Percentiles rank a stretch among this genome's conserved stretches.
phyloP scores from a whole-genome alignment of 495 filamentous ascomycete species.

The Penicillium paxilli region DNA sequence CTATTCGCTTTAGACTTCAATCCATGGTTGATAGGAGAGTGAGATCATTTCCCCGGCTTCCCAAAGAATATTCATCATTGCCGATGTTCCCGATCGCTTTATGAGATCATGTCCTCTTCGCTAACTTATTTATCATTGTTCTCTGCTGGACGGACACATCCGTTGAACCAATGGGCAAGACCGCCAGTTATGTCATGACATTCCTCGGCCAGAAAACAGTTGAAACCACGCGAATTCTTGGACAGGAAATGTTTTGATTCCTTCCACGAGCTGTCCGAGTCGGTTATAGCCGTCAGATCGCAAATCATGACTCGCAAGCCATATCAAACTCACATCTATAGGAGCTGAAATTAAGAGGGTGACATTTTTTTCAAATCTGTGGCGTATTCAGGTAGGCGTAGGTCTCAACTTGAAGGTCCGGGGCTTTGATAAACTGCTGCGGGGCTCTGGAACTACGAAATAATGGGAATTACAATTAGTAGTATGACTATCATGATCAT shows the following conservation, averaged over 20 bases:
- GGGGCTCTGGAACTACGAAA: too few relatives aligned
- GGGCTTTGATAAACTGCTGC: too few relatives aligned
- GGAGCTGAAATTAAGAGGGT: too few relatives aligned
- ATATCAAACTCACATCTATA: too few relatives aligned
- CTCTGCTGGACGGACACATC: background rate
- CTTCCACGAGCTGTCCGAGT: too few relatives aligned
- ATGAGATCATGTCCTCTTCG: conserved; percentile 12
- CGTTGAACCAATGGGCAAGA: background rate
- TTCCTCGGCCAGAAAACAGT: background rate
- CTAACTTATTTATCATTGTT: background rate
- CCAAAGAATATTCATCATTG: background rate
- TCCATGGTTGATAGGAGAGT: conserved; percentile 11
- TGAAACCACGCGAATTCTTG: background rate
- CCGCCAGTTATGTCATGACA: conserved; percentile 8
- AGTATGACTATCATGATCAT: too few relatives aligned
- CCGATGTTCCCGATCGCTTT: conserved; percentile 12
- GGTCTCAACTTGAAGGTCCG: too few relatives aligned
- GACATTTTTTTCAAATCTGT: too few relatives aligned
- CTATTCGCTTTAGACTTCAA: background rate
- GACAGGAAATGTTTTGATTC: background rate
- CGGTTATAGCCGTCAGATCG: background rate
- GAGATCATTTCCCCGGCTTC: conserved; percentile 13
- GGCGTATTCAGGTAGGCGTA: too few relatives aligned
- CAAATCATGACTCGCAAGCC: too few relatives aligned
- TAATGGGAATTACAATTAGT: too few relatives aligned